These are phyloP conservation scores for Xerocomus potaroensis DNA, from an alignment of 768 basidiomycete genomes.

Conservation along the genomic window DNA sequence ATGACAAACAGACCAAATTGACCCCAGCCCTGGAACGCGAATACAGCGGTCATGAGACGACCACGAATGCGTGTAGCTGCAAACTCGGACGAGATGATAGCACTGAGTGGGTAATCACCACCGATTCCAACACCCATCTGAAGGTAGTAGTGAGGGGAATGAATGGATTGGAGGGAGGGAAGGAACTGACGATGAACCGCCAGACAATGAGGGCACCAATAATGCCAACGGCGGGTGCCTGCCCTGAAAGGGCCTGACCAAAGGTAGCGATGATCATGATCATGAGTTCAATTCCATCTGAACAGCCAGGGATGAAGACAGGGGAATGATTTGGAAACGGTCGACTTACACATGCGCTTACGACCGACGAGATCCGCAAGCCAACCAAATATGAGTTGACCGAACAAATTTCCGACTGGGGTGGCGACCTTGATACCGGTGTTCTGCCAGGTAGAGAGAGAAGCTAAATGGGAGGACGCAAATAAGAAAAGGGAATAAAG, in stretches of 20 bases:
- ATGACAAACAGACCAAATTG: conserved; percentile 53
- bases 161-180: not conserved
- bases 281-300: conserved; percentile 57
- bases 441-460: conserved; percentile 53
- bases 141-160: not conserved
- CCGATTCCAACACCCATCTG: conserved; percentile 82
- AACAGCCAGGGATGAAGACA: not conserved
- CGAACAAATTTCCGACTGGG: conserved; percentile 70
- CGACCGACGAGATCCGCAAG: conserved; percentile 74
- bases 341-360: conserved; percentile 71
- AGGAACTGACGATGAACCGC: conserved; percentile 61
- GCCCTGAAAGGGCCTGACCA: conserved; percentile 71
- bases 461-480: conserved; percentile 2
- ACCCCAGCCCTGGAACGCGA: conserved; percentile 85
- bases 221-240: conserved; percentile 61
- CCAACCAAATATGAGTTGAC: conserved; percentile 78
- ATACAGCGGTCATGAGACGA: conserved; percentile 86
- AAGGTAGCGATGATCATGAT: conserved; percentile 81
- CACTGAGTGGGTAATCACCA: conserved; percentile 82
- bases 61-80: conserved; percentile 74
- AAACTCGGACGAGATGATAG: conserved; percentile 88
- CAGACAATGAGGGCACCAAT: conserved; percentile 77
- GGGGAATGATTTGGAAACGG: not conserved
- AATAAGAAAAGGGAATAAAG: not conserved
- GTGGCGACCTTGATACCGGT: conserved; percentile 77